Conservation (phyloP, 768 basidiomycete genomes). For the Boletellus ananas region DNA sequence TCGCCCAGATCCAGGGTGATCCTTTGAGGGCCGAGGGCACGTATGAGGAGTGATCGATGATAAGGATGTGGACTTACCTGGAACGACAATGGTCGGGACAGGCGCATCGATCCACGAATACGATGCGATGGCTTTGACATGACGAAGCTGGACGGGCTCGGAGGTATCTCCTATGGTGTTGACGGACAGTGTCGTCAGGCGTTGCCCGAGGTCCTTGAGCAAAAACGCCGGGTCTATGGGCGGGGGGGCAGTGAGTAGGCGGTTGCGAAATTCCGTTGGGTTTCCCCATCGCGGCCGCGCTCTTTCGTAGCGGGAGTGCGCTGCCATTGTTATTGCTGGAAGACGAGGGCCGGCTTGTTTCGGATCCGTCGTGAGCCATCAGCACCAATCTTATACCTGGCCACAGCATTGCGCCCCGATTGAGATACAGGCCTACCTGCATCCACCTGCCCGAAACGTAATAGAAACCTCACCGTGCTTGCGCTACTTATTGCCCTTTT, state of each 20-base stretch:
- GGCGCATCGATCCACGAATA: slow-evolving; percentile 49
- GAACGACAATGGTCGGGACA: slow-evolving; percentile 49
- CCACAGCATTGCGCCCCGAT: too few relatives aligned
- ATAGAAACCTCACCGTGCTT: too few relatives aligned
- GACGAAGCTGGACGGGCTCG: slow-evolving; percentile 30
- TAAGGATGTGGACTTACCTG: slow-evolving; percentile 33
- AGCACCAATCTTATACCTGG: too few relatives aligned
- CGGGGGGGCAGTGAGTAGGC: not conserved
- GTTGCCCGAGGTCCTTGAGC: slow-evolving; percentile 18
- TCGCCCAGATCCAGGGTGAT: slow-evolving; percentile 56
- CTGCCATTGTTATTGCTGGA: slow-evolving; percentile 12
- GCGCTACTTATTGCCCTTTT: too few relatives aligned
- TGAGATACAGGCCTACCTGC: too few relatives aligned
- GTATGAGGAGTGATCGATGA: not conserved
- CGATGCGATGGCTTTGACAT: slow-evolving; percentile 45
- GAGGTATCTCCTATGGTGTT: slow-evolving; percentile 7
- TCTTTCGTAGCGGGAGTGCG: slow-evolving; percentile 5
- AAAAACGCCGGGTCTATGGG: slow-evolving; percentile 10
- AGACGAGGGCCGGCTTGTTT: not conserved
- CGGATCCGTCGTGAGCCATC: too few relatives aligned
- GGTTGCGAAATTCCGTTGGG: not conserved
- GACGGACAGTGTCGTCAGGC: slow-evolving; percentile 15
- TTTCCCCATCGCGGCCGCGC: slow-evolving; percentile 16
- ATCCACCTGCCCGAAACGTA: too few relatives aligned
- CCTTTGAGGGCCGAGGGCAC: slow-evolving; percentile 35